A percentile compares a stretch with the other conserved stretches of the same genome.
Conservation (phyloP, 2,329 filamentous ascomycete genomes). For the Fusarium tjaetaba region DNA sequence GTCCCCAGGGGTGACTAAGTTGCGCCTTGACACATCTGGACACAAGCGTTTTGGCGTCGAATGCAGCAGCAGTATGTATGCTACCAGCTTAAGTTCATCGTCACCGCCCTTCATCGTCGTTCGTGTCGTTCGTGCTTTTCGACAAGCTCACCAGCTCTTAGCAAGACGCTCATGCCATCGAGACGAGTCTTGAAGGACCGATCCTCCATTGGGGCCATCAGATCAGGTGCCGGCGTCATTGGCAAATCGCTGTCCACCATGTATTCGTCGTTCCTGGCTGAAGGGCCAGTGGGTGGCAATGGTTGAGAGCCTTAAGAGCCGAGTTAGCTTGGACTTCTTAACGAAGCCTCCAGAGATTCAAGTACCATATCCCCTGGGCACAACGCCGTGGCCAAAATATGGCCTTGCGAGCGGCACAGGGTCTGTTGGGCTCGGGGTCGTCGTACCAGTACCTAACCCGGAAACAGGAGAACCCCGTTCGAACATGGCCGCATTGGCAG, state of each 20-base stretch:
- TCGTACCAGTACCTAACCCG: constrained; percentile 28
- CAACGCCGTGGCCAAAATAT: constrained; percentile 36
- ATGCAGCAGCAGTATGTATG: not conserved
- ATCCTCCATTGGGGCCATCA: constrained; percentile 26
- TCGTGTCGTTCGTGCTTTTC: constrained; percentile 52
- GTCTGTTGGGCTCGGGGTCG: constrained; percentile 42
- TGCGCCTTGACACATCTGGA: not conserved
- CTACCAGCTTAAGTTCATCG: not conserved
- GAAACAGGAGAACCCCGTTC: constrained; percentile 37
- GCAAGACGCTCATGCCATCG: constrained; percentile 68
- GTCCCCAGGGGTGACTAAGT: not conserved
- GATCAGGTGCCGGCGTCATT: constrained; percentile 44
- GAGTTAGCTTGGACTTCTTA: constrained; percentile 44
- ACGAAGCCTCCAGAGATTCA: constrained; percentile 29
- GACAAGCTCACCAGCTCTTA: constrained; percentile 69
- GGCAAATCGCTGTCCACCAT: constrained; percentile 45
- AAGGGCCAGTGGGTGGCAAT: constrained; percentile 46
- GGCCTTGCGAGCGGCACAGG: constrained; percentile 21
- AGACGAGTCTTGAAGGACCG: constrained; percentile 47
- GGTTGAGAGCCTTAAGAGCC: constrained; percentile 48
- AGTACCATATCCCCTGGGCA: constrained; percentile 51
- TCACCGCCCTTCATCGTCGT: constrained; percentile 14
- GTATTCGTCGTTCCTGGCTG: constrained; percentile 45
- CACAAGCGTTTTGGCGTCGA: not conserved
- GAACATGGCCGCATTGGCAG: constrained; percentile 21